phyloP scores from a whole-genome alignment of 345 rosid species.

The Draba incana region DNA sequence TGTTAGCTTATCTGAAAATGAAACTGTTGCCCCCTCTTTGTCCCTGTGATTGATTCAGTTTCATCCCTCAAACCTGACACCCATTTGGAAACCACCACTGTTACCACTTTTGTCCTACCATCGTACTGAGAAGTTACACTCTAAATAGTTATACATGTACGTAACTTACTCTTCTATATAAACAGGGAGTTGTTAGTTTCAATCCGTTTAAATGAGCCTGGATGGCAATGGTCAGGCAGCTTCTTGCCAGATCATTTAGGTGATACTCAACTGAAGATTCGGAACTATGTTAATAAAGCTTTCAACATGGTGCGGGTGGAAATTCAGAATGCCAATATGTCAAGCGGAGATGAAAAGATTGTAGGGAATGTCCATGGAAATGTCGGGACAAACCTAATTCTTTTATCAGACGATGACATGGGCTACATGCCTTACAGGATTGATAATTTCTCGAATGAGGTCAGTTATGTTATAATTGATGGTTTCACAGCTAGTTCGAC shows the following conservation, averaged over 20 bases:
- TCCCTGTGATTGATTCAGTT: background rate
- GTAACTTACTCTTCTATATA: constrained; percentile 27
- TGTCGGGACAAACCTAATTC: constrained; percentile 86
- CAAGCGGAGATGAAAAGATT: constrained; percentile 70
- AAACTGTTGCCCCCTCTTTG: background rate
- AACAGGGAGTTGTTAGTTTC: constrained; percentile 88
- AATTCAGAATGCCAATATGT: constrained; percentile 86
- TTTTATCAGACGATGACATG: constrained; percentile 87
- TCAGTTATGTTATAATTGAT: constrained; percentile 42
- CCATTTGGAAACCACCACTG: constrained; percentile 13
- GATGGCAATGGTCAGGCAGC: constrained; percentile 99
- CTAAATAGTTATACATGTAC: background rate
- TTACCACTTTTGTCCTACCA: constrained; percentile 17
- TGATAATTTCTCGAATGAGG: constrained; percentile 98
- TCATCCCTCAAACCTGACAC: constrained; percentile 5
- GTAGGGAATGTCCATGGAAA: constrained; percentile 72
- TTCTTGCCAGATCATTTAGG: constrained; percentile 94
- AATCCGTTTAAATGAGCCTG: constrained; percentile 80
- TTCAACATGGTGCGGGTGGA: constrained; percentile 84
- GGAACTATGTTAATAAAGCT: constrained; percentile 75
- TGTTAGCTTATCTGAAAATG: constrained; percentile 12
- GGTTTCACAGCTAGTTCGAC: constrained; percentile 15
- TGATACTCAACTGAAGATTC: constrained; percentile 88
- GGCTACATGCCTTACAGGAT: constrained; percentile 96
- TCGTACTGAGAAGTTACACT: constrained; percentile 20